phyloP scores from a whole-genome alignment of 1,284 basidiomycete genomes.

The Leccinum pallidistipes region DNA sequence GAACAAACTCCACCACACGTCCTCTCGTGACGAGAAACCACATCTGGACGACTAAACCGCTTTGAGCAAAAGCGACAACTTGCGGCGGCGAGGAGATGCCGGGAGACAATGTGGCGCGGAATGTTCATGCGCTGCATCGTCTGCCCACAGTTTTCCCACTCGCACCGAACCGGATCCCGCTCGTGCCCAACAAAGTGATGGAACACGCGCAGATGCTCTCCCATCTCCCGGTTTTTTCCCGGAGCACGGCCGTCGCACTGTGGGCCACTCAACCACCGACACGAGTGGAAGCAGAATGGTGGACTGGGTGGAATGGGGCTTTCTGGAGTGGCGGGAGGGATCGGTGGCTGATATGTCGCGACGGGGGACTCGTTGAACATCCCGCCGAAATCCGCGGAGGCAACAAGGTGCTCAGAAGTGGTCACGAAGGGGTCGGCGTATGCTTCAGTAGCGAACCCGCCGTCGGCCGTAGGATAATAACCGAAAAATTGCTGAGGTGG shows the following conservation, averaged over 20 bases:
- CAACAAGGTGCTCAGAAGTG: neutral
- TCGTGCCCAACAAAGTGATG: slow-evolving; percentile 30
- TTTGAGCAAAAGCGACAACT: slow-evolving; percentile 25
- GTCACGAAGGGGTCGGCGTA: neutral
- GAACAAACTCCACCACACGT: slow-evolving; percentile 10
- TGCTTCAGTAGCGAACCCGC: neutral
- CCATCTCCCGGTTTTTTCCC: slow-evolving; percentile 32
- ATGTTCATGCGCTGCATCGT: slow-evolving; percentile 30
- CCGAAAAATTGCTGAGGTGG: neutral
- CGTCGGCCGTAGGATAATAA: neutral
- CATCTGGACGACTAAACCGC: slow-evolving; percentile 29
- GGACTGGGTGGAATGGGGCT: neutral
- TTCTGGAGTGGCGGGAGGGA: slow-evolving; percentile 18
- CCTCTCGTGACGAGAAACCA: slow-evolving; percentile 29
- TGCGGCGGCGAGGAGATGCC: slow-evolving; percentile 28
- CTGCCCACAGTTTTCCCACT: slow-evolving; percentile 26
- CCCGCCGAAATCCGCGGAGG: neutral
- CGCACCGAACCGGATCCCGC: slow-evolving; percentile 23
- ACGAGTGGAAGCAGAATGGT: slow-evolving; percentile 14
- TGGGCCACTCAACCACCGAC: slow-evolving; percentile 25
- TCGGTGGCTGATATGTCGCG: slow-evolving; percentile 15
- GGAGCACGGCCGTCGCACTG: slow-evolving; percentile 25
- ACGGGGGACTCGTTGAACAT: neutral
- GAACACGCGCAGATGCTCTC: slow-evolving; percentile 22
- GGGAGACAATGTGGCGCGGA: slow-evolving; percentile 30